A percentile compares a stretch with the other conserved stretches of the same genome.
Conservation (phyloP, 257 asterid species). For the Ilex asprella region DNA sequence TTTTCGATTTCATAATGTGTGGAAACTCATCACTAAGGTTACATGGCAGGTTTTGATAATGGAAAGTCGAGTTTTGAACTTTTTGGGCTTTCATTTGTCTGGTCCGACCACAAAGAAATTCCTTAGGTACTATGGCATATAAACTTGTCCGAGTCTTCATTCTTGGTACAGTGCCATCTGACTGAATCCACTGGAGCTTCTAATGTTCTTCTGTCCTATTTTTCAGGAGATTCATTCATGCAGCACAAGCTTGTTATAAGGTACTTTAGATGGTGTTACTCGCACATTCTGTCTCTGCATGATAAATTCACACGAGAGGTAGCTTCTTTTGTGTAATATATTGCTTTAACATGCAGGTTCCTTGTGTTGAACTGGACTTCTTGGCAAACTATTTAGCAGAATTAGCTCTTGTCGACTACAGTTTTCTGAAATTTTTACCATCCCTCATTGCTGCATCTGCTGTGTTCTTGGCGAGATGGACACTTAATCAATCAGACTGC, state of each 20-base stretch:
- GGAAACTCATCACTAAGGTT: conserved; percentile 1
- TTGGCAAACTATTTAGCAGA: conserved; percentile 92
- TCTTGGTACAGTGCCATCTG: conserved; percentile 1
- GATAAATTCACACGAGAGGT: conserved; percentile 10
- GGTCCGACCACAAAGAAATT: conserved; percentile 87
- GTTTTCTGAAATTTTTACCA: conserved; percentile 79
- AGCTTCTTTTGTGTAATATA: conserved; percentile 5
- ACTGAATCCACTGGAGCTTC: conserved; percentile 10
- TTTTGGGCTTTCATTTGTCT: conserved; percentile 64
- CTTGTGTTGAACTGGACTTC: conserved; percentile 88
- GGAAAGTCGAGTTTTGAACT: conserved; percentile 71
- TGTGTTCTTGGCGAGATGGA: conserved; percentile 94
- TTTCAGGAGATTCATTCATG: conserved; percentile 91
- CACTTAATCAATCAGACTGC: conserved; percentile 80
- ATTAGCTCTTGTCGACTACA: conserved; percentile 68
- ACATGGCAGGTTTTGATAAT: conserved; percentile 65
- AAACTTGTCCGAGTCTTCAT: background rate
- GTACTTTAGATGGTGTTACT: conserved; percentile 26
- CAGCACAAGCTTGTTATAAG: conserved; percentile 83
- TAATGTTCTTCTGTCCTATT: conserved; percentile 7
- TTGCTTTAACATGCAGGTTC: conserved; percentile 50
- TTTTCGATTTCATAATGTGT: background rate
- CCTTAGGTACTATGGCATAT: conserved; percentile 60
- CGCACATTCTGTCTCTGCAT: background rate
- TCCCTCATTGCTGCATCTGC: conserved; percentile 91